Percentiles rank a stretch among this genome's conserved stretches.
These are phyloP conservation scores for Hypoxylon lienhwacheense DNA, from an alignment of 495 filamentous ascomycete species.

Conservation along the genomic window DNA sequence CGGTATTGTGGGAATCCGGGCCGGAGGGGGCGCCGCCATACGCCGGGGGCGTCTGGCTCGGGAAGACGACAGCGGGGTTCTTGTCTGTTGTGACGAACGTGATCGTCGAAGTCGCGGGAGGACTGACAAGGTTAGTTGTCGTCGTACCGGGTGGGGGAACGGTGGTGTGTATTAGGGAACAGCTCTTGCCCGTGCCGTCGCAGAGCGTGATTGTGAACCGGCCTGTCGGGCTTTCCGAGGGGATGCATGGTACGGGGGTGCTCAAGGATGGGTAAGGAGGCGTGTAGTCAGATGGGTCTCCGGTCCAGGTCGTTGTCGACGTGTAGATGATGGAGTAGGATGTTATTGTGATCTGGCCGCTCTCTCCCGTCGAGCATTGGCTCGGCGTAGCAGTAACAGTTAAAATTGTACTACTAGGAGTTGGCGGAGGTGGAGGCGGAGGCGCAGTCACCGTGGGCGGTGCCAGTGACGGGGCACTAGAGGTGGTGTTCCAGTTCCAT, in stretches of 20 bases:
- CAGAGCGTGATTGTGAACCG: constrained; percentile 46
- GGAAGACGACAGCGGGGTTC: constrained; percentile 51
- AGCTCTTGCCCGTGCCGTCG: constrained; percentile 31
- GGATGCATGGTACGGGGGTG: constrained; percentile 40
- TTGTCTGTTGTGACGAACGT: constrained; percentile 52
- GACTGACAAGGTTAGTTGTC: constrained; percentile 31
- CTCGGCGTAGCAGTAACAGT: constrained; percentile 19
- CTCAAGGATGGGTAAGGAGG: constrained; percentile 45
- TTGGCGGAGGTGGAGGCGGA: constrained; percentile 12
- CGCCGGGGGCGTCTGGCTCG: constrained; percentile 42
- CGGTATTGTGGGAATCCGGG: constrained; percentile 30
- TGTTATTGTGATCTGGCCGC: constrained; percentile 28
- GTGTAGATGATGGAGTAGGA: constrained; percentile 49
- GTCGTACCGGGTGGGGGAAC: constrained; percentile 15
- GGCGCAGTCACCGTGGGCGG: constrained; percentile 9
- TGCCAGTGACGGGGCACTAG: not conserved
- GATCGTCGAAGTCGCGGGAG: constrained; percentile 35
- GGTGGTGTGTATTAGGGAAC: constrained; percentile 33
- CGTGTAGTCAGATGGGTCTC: constrained; percentile 47
- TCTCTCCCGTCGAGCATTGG: constrained; percentile 23
- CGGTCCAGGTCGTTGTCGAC: constrained; percentile 49
- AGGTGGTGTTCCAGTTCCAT: constrained; percentile 29
- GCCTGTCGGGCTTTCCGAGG: constrained; percentile 33
- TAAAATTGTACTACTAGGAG: constrained; percentile 3
- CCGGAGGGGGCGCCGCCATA: constrained; percentile 44